Base-by-base conservation (phyloP, 768 basidiomycete genomes). In the Phanerodontia chrysosporium region DNA sequence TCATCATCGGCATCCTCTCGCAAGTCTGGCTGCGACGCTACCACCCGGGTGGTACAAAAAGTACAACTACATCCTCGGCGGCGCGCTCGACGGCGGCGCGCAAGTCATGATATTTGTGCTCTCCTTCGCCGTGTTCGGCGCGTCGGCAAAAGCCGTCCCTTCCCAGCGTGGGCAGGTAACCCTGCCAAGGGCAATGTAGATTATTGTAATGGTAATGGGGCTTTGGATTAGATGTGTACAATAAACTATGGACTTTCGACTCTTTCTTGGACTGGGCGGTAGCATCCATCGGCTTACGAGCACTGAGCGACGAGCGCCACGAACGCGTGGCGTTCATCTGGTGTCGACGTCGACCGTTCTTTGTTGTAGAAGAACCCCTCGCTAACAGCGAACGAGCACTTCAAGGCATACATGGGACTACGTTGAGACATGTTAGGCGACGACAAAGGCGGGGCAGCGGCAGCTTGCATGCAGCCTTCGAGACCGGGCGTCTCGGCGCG, bases 31-130 rank as follows among this genome's bases (percentile, higher is more conserved):
- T 87, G 22, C 74, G 85, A 32, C 77, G 70, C 39, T 78, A 80
- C 59, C 74, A 84, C 58, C 83, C 1, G 78, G 78, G 14, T 90
- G 86, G 86, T 89, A 85, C 70, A 79, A 80, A 65, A 75, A 76
- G 64, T 85, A 85, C 68, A 86, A 87, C 66, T 86, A 85, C 65
- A 80, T 86, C 39, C 70, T 88, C 3, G 84, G 84, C 28, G 88
- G 85, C 44, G 87, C 82, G 7, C 72, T 86, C 35, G 84, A 86
- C 64, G 85, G 85, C 27, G 85, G 86, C 9, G 80, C 83, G 16
- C 85, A 86, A 66, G 77, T 84, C 51, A 84, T 85, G 81, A 76
- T 83, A 29, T 84, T 85, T 65, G 74, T 87, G 39, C 73, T 84
- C 4, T 83, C 84, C 0, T 87, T 86, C 67, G 83, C 84, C 1